Evolutionary conservation across 345 rosid species (phyloP).

Genomic region (Syzygium jambos): DNA sequence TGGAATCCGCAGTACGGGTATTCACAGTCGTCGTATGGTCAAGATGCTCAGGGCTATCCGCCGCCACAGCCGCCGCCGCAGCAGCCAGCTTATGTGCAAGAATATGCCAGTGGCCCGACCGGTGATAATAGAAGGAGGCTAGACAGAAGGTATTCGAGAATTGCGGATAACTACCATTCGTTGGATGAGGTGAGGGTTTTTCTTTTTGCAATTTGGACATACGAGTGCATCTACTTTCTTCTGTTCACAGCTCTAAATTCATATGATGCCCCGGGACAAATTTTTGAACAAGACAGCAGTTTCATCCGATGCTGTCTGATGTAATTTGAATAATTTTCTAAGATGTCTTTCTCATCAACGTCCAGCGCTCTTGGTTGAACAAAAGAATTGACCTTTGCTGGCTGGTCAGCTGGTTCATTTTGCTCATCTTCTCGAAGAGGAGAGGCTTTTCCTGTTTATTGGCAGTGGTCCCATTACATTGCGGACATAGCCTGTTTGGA

Average conservation of each 20-base stretch:
- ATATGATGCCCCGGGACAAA: background rate
- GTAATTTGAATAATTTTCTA: background rate
- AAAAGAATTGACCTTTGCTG: background rate
- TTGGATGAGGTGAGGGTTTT: slow-evolving; percentile 56
- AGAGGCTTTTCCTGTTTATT: background rate
- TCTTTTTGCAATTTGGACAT: background rate
- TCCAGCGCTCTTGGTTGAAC: background rate
- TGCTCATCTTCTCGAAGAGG: background rate
- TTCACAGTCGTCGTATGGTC: slow-evolving; percentile 23
- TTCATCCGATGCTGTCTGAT: background rate
- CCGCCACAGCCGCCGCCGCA: background rate
- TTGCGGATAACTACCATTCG: slow-evolving; percentile 71
- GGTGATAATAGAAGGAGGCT: slow-evolving; percentile 33
- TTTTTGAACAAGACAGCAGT: background rate
- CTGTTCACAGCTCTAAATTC: background rate
- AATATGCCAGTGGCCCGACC: background rate
- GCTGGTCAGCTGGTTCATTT: background rate
- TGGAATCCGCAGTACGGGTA: slow-evolving; percentile 27
- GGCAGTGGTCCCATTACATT: background rate
- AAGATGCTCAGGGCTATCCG: slow-evolving; percentile 24
- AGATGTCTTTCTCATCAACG: background rate
- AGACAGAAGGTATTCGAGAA: slow-evolving; percentile 64
- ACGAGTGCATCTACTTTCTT: background rate
- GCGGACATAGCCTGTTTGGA: background rate
- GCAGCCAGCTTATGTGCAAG: slow-evolving; percentile 24